Evolutionary conservation across 108 stramenopile species (phyloP).

Genomic region (Licmophora abbreviata): DNA sequence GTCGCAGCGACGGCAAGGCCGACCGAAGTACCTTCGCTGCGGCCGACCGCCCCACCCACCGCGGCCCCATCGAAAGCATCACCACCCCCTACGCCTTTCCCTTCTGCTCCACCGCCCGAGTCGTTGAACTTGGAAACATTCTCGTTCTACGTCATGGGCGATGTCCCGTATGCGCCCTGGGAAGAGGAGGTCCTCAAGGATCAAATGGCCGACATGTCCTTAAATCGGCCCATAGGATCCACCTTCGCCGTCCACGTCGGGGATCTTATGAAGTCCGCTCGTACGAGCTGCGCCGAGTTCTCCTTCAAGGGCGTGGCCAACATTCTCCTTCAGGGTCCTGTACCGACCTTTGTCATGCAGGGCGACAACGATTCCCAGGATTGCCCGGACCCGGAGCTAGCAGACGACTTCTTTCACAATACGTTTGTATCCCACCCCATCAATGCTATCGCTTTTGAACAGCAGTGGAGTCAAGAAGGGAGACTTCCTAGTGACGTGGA

Average conservation of each 20-base stretch:
- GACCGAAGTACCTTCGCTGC: too few relatives aligned
- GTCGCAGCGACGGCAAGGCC: too few relatives aligned
- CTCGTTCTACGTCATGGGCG: constrained; percentile 7
- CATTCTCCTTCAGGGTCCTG: constrained; percentile 10
- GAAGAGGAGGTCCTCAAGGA: constrained; percentile 6
- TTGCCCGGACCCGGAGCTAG: constrained; percentile 10
- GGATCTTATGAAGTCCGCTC: constrained; percentile 11
- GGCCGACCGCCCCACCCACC: too few relatives aligned
- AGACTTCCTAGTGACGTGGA: not conserved
- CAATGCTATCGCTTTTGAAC: constrained; percentile 8
- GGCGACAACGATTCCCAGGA: constrained; percentile 30
- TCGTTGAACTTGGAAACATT: constrained; percentile 1
- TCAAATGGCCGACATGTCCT: constrained; percentile 11
- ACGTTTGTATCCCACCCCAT: constrained; percentile 2
- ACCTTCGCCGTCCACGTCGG: constrained; percentile 21
- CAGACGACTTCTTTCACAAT: constrained; percentile 5
- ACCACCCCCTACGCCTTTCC: too few relatives aligned
- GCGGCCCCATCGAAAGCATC: too few relatives aligned
- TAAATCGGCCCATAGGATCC: not conserved
- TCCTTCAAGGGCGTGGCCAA: constrained; percentile 1
- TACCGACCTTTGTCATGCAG: constrained; percentile 15
- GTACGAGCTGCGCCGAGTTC: constrained; percentile 15
- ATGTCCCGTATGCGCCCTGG: constrained; percentile 6
- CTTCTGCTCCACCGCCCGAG: too few relatives aligned
- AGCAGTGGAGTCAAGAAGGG: constrained; percentile 2